Evolutionary conservation across 176 grass and related monocot genomes (phyloP), one percentile per base, ranked within the genome.

Genomic region (Bolboschoenus planiculmis): DNA sequence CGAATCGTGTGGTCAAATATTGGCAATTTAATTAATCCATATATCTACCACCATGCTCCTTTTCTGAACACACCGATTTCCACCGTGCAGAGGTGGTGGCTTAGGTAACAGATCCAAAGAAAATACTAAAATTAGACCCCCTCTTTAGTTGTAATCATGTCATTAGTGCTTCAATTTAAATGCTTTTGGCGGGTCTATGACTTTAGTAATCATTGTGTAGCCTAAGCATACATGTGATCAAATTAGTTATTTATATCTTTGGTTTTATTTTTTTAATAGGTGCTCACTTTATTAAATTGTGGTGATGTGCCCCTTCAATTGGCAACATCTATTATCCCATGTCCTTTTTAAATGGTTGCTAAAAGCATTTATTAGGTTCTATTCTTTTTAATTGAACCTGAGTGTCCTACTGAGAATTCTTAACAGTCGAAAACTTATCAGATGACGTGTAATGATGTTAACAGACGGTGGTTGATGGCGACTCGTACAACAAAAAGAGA

Each of bases 71-170:
- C 88, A 20, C 90, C 89, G 1, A 89, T 98, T 86, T 95, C 89
- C 1, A 55, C 86, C 10, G 76, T 93, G 37, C 92, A 93, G 84
- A 91, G 92, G 87, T 99, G 96, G 96, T 99, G 96, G 96, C 81
- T 95, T 44, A 91, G 92, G 80, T 99, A 95, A 89, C 21, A 53
- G 46, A 30, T 51, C 72, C 44, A 20, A 33, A 53, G 20, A 36
- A 70, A 42, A 24, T 23, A 70, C 34, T n/a, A 70, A 70, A 42
- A 10, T 42, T 70, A 36, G 20, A 70, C 36, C 35, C 18, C 65
- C 35, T 35, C 65, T 42, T 70, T 70, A 70, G 61, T 64, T 72
- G 39, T 46, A 46, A 46, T 44, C 39, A 46, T 72, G 20, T 13
- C 39, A 44, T 46, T 43, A 76, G 9, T 53, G 72, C 72, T 77